phyloP scores from a whole-genome alignment of 441 rosid species.

The Macaranga tanarius region DNA sequence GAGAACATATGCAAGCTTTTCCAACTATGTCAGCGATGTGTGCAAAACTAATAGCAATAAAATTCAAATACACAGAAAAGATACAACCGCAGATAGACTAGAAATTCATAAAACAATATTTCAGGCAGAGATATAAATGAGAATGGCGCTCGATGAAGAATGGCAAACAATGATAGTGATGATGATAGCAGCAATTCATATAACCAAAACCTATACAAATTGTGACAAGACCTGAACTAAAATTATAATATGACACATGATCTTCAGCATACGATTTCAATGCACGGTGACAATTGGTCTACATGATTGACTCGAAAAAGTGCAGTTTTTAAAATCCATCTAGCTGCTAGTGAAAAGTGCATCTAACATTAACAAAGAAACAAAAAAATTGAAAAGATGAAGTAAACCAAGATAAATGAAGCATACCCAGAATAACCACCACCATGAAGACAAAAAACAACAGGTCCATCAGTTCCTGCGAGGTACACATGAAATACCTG shows the following conservation, averaged over 20 bases:
- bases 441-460: constrained; percentile 91
- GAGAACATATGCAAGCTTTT: no score
- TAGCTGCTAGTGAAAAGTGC: not conserved
- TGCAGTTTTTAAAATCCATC: not conserved
- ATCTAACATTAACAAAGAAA: not conserved
- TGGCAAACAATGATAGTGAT: not conserved
- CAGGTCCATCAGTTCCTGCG: constrained; percentile 92
- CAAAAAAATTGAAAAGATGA: no score
- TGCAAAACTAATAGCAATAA: no score
- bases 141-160: not conserved
- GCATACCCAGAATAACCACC: constrained; percentile 93
- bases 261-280: not conserved
- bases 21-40: no score
- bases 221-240: no score
- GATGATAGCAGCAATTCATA: not conserved
- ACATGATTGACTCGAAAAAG: not conserved
- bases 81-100: no score
- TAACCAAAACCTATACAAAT: not conserved
- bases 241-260: no score
- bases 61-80: no score
- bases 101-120: no score
- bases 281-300: not conserved
- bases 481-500: constrained; percentile 91
- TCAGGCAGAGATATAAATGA: not conserved
- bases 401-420: not conserved